Evolutionary conservation across 176 grass and related monocot species (phyloP).

Genomic region (Cymbopogon citratus): DNA sequence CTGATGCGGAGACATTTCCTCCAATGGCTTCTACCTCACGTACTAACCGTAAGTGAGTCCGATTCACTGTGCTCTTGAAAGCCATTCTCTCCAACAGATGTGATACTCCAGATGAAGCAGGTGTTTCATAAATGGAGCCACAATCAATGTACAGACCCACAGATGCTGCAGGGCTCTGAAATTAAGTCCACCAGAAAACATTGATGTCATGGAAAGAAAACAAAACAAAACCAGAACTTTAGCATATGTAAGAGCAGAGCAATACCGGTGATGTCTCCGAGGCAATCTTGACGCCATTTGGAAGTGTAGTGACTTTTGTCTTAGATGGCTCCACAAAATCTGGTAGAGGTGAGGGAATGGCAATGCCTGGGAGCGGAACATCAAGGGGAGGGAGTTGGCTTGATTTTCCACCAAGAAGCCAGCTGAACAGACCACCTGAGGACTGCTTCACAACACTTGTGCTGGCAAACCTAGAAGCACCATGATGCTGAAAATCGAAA

Average conservation of each 20-base stretch:
- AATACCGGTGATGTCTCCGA: slow-evolving; percentile 52
- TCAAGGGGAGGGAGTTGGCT: slow-evolving; percentile 46
- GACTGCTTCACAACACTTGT: slow-evolving; percentile 53
- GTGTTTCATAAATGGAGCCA: slow-evolving; percentile 75
- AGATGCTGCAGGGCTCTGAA: slow-evolving; percentile 55
- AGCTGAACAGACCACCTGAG: slow-evolving; percentile 51
- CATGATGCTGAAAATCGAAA: slow-evolving; percentile 24
- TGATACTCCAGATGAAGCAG: slow-evolving; percentile 50
- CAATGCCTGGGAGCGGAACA: slow-evolving; percentile 47
- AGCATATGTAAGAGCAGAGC: background rate
- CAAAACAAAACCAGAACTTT: background rate
- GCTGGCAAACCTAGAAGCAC: slow-evolving; percentile 54
- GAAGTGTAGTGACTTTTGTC: slow-evolving; percentile 69
- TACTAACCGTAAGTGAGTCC: slow-evolving; percentile 67
- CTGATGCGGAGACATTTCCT: slow-evolving; percentile 64
- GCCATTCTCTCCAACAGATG: slow-evolving; percentile 84
- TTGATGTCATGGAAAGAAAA: background rate
- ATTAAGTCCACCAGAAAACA: slow-evolving; percentile 20
- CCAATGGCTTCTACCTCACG: slow-evolving; percentile 80
- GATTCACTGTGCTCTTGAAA: slow-evolving; percentile 69
- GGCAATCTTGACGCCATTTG: slow-evolving; percentile 72
- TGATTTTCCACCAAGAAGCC: slow-evolving; percentile 54
- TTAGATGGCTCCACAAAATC: slow-evolving; percentile 55
- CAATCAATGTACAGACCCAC: slow-evolving; percentile 81
- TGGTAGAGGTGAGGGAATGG: slow-evolving; percentile 42